These are phyloP conservation scores for Podaxis sp. DNA, from an alignment of 768 basidiomycete genomes.

Conservation along the genomic window DNA sequence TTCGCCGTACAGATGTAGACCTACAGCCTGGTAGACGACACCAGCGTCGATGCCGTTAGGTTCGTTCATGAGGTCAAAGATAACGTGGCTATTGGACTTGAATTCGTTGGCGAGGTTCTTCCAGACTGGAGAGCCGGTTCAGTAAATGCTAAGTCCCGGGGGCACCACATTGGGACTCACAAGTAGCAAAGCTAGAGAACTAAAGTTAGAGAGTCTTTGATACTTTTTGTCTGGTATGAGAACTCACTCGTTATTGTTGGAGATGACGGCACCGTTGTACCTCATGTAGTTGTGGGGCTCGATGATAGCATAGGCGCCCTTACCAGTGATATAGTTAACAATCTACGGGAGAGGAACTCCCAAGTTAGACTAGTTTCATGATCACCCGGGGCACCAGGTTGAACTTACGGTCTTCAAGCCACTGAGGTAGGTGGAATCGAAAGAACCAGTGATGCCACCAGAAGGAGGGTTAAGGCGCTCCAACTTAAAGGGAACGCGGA, in stretches of 20 bases:
- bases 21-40: slow-evolving; percentile 49
- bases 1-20: background rate
- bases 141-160: background rate
- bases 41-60: slow-evolving; percentile 57
- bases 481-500: slow-evolving; percentile 61
- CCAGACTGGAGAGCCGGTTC: slow-evolving; percentile 43
- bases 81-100: slow-evolving; percentile 50
- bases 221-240: background rate
- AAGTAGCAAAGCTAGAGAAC: slow-evolving; percentile 44
- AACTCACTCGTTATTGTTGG: slow-evolving; percentile 47
- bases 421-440: slow-evolving; percentile 51
- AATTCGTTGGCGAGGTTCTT: slow-evolving; percentile 54
- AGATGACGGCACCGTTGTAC: slow-evolving; percentile 54
- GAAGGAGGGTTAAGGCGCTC: slow-evolving; percentile 57
- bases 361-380: background rate
- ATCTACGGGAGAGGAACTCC: slow-evolving; percentile 33
- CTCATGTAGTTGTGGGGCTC: slow-evolving; percentile 67
- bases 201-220: background rate
- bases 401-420: slow-evolving; percentile 44
- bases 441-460: slow-evolving; percentile 52
- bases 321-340: slow-evolving; percentile 59
- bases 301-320: slow-evolving; percentile 56
- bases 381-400: background rate
- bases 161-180: slow-evolving; percentile 28
- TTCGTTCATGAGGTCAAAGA: slow-evolving; percentile 71